Evolutionary conservation across 192 early-diverging fungal species (phyloP).

Genomic region (Phycomyces nitens): DNA sequence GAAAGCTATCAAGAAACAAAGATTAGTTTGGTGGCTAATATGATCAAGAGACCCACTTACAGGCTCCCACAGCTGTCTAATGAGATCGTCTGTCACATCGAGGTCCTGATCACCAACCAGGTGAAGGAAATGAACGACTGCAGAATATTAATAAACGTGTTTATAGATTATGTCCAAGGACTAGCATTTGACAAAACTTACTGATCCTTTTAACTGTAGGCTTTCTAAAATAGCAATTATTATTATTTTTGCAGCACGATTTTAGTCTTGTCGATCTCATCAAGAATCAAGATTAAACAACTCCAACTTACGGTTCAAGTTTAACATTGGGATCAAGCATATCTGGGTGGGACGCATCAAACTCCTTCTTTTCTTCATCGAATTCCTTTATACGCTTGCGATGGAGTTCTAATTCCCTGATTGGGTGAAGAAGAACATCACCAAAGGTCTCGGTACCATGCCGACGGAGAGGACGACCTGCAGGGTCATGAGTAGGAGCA

Average conservation of each 20-base stretch:
- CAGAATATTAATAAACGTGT: too few species aligned
- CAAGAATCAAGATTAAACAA: too few species aligned
- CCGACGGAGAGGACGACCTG: constrained; percentile 14
- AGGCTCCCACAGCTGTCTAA: constrained; percentile 1
- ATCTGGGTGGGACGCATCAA: constrained; percentile 12
- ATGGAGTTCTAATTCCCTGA: constrained; percentile 21
- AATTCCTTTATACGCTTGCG: constrained; percentile 17
- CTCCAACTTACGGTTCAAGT: constrained; percentile 8
- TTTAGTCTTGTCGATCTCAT: too few species aligned
- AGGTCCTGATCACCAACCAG: constrained; percentile 30
- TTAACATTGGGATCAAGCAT: neutral
- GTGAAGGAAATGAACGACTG: constrained; percentile 32
- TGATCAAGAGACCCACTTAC: too few species aligned
- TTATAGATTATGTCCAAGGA: too few species aligned
- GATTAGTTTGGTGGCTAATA: neutral
- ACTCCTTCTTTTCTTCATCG: constrained; percentile 23
- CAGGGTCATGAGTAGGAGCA: constrained; percentile 19
- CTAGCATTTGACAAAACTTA: neutral
- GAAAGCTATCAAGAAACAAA: constrained; percentile 12
- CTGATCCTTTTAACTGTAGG: neutral
- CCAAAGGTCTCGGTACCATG: constrained; percentile 36
- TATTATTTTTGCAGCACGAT: neutral
- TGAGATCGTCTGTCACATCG: constrained; percentile 10
- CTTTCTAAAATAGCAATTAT: neutral
- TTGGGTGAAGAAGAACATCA: constrained; percentile 29